These are phyloP conservation scores for Colletotrichum sp. DNA, from an alignment of 2,329 filamentous ascomycete species.

Conservation along the genomic window DNA sequence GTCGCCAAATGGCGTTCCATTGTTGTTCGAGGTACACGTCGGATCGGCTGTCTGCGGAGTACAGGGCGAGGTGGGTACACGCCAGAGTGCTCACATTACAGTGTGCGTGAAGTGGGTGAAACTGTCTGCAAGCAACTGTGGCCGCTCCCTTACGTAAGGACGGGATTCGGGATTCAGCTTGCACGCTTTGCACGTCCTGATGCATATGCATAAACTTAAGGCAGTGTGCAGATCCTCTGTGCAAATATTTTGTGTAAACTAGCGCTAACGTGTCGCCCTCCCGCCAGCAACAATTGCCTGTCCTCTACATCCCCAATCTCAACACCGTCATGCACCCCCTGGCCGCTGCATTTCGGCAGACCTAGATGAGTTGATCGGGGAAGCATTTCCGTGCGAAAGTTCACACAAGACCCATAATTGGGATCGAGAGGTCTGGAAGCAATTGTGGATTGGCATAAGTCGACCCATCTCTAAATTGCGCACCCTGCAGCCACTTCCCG, in stretches of 20 bases:
- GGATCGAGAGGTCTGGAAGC: not conserved
- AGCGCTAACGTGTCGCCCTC: not conserved
- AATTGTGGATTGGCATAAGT: too few relatives aligned
- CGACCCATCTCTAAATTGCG: too few relatives aligned
- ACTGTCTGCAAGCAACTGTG: not conserved
- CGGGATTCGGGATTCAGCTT: not conserved
- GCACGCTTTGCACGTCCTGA: too few relatives aligned
- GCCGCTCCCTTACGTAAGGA: not conserved
- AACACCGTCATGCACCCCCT: not conserved
- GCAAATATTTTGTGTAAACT: too few relatives aligned
- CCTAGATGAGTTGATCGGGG: not conserved
- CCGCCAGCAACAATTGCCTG: not conserved
- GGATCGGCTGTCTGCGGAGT: not conserved
- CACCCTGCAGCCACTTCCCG: too few relatives aligned
- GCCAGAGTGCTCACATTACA: not conserved
- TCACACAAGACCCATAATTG: not conserved
- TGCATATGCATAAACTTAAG: not conserved
- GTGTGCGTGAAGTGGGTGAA: not conserved
- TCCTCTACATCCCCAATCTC: not conserved
- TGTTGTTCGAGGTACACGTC: not conserved
- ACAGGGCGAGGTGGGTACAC: not conserved
- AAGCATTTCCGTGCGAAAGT: accelerated
- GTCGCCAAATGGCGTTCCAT: not conserved
- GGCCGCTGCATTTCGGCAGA: not conserved
- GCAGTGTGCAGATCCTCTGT: too few relatives aligned